Evolutionary conservation across 257 asterid species (phyloP), one percentile per base, ranked within the genome.

Genomic region (Asclepias syriaca): DNA sequence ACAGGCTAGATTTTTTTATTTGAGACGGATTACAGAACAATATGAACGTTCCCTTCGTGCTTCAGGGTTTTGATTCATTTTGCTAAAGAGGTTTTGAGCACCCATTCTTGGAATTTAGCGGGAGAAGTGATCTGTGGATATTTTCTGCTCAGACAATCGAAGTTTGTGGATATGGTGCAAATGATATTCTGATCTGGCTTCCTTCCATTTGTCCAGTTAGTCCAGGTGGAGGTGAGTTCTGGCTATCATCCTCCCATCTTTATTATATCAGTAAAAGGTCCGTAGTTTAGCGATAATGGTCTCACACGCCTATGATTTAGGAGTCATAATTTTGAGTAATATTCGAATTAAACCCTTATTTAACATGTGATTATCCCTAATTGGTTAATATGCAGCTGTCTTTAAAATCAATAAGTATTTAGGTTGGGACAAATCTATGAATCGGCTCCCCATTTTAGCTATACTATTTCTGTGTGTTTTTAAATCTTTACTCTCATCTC

Each of bases 101-200:
- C 27, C 73, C 50, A 63, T 49, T 21, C 48, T 49, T 54, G 65
- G 77, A 70, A 66, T 69, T 48, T 0, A 66, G 85, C 78, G 82
- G 85, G 80, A 80, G 85, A 80, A 53, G 46, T 43, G 68, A 73
- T 40, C 39, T 43, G 73, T 54, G 75, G 87, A 91, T 89, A 85
- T 81, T 83, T 87, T 80, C 16, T 77, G 59, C 76, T 75, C 81
- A 16, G 49, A 79, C 69, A 82, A 89, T 86, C 97, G 81, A 77
- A 82, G 78, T 75, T 75, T 85, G 96, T 89, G 96, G 97, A 82
- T 79, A 66, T 64, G 80, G 82, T 83, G 78, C 34, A 50, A 50
- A 63, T 75, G 51, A 32, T 75, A 77, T 40, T 50, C 57, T 24
- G 71, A 64, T 50, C 7, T 64, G 68, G 68, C 68, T 37, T 64